Evolutionary conservation across 768 basidiomycete species (phyloP).

Genomic region (Kwoniella newhampshirensis): DNA sequence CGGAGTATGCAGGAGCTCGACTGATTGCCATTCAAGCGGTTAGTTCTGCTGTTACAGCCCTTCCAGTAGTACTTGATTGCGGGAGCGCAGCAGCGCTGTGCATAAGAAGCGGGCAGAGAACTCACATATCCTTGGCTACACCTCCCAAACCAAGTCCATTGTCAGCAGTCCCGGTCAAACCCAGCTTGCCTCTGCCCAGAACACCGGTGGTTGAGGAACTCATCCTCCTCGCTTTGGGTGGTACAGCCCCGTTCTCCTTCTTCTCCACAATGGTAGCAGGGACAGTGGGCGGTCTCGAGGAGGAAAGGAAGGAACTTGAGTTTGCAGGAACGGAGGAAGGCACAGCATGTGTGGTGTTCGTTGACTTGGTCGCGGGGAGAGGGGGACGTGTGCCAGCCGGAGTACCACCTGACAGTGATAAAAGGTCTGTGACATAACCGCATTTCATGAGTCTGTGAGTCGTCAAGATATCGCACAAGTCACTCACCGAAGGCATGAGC

Average conservation of each 20-base stretch:
- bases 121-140: slow-evolving; percentile 33
- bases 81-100: no score
- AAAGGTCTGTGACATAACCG: slow-evolving; percentile 26
- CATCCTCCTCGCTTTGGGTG: slow-evolving; percentile 41
- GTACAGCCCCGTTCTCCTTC: slow-evolving; percentile 10
- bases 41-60: no score
- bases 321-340: slow-evolving; percentile 39
- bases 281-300: slow-evolving; percentile 27
- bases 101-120: not conserved
- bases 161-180: slow-evolving; percentile 37
- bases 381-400: slow-evolving; percentile 8
- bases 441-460: slow-evolving; percentile 6
- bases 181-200: slow-evolving; percentile 43
- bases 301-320: slow-evolving; percentile 34
- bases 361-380: slow-evolving; percentile 20
- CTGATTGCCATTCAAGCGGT: not conserved
- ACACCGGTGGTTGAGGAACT: slow-evolving; percentile 45
- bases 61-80: no score
- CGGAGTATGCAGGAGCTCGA: slow-evolving; percentile 27
- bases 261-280: slow-evolving; percentile 6
- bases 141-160: slow-evolving; percentile 12
- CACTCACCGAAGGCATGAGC: slow-evolving; percentile 46
- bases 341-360: slow-evolving; percentile 17
- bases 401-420: slow-evolving; percentile 33
- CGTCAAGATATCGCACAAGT: no score